A percentile compares a stretch with the other conserved stretches of the same genome.
Evolutionary conservation across 179 eudicot genomes (phyloP).

Genomic region (Sideroxylon spinosum): DNA sequence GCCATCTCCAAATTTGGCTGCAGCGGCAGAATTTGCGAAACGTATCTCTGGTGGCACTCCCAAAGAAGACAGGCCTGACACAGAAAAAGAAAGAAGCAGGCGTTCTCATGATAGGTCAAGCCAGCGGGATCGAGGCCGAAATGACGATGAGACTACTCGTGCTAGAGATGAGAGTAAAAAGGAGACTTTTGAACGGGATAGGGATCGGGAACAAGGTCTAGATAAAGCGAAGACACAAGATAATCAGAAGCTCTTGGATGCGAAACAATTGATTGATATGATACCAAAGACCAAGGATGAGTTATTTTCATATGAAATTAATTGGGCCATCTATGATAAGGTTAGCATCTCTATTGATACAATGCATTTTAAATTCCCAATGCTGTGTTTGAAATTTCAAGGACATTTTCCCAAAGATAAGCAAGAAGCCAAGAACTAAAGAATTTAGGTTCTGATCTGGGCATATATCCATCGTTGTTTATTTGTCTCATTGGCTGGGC

Average conservation of each 20-base stretch:
- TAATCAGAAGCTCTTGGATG: slow-evolving; percentile 68
- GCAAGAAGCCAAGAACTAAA: background rate
- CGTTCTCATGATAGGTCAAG: slow-evolving; percentile 69
- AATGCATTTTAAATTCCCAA: background rate
- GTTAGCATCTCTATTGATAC: slow-evolving; percentile 29
- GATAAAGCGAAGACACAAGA: slow-evolving; percentile 44
- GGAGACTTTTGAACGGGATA: slow-evolving; percentile 37
- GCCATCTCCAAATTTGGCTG: slow-evolving; percentile 43
- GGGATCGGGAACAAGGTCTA: slow-evolving; percentile 37
- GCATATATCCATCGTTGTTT: no score
- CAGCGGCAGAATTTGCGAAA: slow-evolving; percentile 67
- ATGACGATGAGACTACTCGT: slow-evolving; percentile 40
- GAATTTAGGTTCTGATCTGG: background rate
- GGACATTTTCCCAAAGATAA: background rate
- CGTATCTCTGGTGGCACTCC: slow-evolving; percentile 41
- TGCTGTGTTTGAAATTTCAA: slow-evolving; percentile 1
- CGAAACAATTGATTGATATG: slow-evolving; percentile 91
- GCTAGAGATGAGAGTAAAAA: slow-evolving; percentile 41
- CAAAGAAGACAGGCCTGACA: slow-evolving; percentile 64
- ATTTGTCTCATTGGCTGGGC: background rate
- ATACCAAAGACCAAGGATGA: slow-evolving; percentile 98
- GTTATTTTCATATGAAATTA: slow-evolving; percentile 76
- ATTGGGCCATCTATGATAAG: slow-evolving; percentile 91
- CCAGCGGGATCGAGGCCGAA: slow-evolving; percentile 56
- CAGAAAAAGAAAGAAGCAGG: slow-evolving; percentile 61